A percentile compares a stretch with the other conserved stretches of the same genome.
Conservation (phyloP, 345 rosid species). For the Pugionium cornutum region DNA sequence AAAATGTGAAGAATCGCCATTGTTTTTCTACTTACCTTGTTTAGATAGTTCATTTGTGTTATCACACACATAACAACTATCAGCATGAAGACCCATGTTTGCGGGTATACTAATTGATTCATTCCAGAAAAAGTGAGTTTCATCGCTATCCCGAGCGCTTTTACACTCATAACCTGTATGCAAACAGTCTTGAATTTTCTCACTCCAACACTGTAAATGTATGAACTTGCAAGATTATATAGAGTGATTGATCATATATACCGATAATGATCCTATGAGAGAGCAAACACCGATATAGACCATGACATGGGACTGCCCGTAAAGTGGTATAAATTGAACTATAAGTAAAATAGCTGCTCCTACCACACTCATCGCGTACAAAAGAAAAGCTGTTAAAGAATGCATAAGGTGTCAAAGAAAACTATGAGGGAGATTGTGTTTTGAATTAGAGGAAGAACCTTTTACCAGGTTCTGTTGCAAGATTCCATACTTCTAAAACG, state of each 20-base stretch:
- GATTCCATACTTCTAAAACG: slow-evolving; percentile 83
- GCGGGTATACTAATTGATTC: slow-evolving; percentile 62
- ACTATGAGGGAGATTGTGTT: not conserved
- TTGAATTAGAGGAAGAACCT: not conserved
- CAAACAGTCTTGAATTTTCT: not conserved
- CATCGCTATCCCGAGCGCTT: slow-evolving; percentile 65
- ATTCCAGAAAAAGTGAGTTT: slow-evolving; percentile 61
- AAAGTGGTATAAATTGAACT: slow-evolving; percentile 62
- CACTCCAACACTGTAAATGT: not conserved
- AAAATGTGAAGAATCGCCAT: not conserved
- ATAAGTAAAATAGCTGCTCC: slow-evolving; percentile 64
- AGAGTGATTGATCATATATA: slow-evolving; percentile 33
- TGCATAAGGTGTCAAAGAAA: not conserved
- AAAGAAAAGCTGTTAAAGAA: slow-evolving; percentile 64
- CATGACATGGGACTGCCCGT: slow-evolving; percentile 84
- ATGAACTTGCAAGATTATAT: slow-evolving; percentile 7
- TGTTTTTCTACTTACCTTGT: slow-evolving; percentile 46
- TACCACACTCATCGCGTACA: slow-evolving; percentile 70
- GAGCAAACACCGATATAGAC: slow-evolving; percentile 86
- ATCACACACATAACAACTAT: slow-evolving; percentile 55
- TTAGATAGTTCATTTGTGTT: slow-evolving; percentile 67
- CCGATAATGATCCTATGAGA: slow-evolving; percentile 86
- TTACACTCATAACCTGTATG: slow-evolving; percentile 66
- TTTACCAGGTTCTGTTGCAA: slow-evolving; percentile 88
- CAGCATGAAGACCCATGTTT: slow-evolving; percentile 57